Percentiles rank a stretch among this genome's conserved stretches.
Conservation (phyloP, 164 flowering plant species). For the Vitis vinifera region DNA sequence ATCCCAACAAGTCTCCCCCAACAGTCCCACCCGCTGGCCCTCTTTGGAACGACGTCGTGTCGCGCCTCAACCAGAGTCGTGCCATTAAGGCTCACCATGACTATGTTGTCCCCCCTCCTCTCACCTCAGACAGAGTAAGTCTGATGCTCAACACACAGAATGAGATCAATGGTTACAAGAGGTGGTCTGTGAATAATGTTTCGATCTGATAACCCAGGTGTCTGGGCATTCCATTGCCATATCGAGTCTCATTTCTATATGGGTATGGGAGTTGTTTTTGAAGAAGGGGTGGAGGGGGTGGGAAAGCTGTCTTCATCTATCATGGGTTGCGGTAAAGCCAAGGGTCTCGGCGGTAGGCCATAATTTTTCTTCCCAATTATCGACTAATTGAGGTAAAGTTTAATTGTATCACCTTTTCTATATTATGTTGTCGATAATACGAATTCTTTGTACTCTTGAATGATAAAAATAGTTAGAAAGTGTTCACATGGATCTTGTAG, state of each 20-base stretch:
- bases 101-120: too few species aligned
- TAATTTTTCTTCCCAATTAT: too few species aligned
- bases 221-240: too few species aligned
- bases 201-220: too few species aligned
- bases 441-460: too few species aligned
- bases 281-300: slow-evolving; percentile 62
- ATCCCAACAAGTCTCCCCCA: slow-evolving; percentile 48
- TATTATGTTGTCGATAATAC: too few species aligned
- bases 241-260: too few species aligned
- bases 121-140: slow-evolving; percentile 52
- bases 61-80: slow-evolving; percentile 41
- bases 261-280: slow-evolving; percentile 87
- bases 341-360: slow-evolving; percentile 10
- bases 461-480: too few species aligned
- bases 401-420: too few species aligned
- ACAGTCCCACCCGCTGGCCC: slow-evolving; percentile 55
- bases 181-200: slow-evolving; percentile 79
- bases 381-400: too few species aligned
- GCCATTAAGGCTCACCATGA: slow-evolving; percentile 31
- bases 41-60: slow-evolving; percentile 43
- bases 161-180: slow-evolving; percentile 31
- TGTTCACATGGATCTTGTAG: too few species aligned
- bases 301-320: slow-evolving; percentile 60
- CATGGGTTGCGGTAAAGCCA: slow-evolving; percentile 63
- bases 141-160: slow-evolving; percentile 83